Evolutionary conservation across 306 rosid species (phyloP).

Genomic region (Sindora glabra): DNA sequence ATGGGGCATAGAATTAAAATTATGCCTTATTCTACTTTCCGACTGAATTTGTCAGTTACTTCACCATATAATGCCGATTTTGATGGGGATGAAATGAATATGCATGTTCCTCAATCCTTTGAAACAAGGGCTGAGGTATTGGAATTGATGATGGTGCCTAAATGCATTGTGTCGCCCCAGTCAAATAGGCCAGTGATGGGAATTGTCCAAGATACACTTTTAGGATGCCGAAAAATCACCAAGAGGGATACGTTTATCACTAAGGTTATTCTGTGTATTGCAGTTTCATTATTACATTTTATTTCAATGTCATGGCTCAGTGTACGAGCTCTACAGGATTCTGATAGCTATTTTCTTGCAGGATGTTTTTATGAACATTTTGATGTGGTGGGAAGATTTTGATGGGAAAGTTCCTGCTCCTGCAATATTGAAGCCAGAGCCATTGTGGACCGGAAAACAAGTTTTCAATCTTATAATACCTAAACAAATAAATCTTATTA

Average conservation of each 20-base stretch:
- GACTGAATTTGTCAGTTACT: constrained; percentile 86
- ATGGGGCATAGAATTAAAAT: constrained; percentile 99
- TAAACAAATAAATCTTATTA: constrained; percentile 75
- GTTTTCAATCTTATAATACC: constrained; percentile 97
- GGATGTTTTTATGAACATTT: constrained; percentile 98
- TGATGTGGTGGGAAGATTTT: constrained; percentile 99
- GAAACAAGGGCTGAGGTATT: constrained; percentile 98
- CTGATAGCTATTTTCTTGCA: constrained; percentile 34
- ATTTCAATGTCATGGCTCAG: background rate
- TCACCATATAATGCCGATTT: constrained; percentile 98
- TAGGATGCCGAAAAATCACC: constrained; percentile 94
- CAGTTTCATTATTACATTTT: too few relatives aligned
- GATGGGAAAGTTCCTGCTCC: constrained; percentile 97
- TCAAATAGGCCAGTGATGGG: constrained; percentile 98
- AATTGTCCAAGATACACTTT: constrained; percentile 87
- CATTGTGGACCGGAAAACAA: constrained; percentile 98
- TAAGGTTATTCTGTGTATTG: constrained; percentile 39
- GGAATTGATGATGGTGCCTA: constrained; percentile 99
- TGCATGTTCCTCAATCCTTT: constrained; percentile 99
- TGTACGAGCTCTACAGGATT: background rate
- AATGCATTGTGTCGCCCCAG: constrained; percentile 97
- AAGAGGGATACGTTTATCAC: constrained; percentile 92
- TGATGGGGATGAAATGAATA: constrained; percentile 98
- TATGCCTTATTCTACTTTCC: constrained; percentile 97
- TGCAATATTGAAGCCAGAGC: constrained; percentile 89